Evolutionary conservation across 768 basidiomycete species (phyloP).

Genomic region (Boletus rubroflammeus): DNA sequence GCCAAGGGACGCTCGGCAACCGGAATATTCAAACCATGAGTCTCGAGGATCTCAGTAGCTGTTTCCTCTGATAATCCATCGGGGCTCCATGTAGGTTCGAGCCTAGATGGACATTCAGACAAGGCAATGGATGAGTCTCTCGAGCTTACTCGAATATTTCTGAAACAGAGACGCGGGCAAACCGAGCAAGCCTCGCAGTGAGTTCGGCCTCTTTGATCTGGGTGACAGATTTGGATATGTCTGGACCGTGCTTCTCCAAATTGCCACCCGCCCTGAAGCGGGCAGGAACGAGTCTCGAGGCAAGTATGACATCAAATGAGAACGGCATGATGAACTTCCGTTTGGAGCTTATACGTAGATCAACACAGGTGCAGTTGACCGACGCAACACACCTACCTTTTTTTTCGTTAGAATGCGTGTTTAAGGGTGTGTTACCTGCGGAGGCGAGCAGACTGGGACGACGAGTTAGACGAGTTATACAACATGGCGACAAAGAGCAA

Average conservation of each 20-base stretch:
- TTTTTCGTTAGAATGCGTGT: slow-evolving; percentile 8
- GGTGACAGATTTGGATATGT: slow-evolving; percentile 16
- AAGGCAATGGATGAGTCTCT: background rate
- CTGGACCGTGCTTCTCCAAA: slow-evolving; percentile 23
- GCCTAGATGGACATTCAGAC: slow-evolving; percentile 12
- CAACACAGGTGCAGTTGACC: background rate
- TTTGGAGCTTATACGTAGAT: slow-evolving; percentile 10
- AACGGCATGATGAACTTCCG: slow-evolving; percentile 21
- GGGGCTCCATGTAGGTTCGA: slow-evolving; percentile 26
- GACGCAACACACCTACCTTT: slow-evolving; percentile 11
- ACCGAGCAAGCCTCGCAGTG: slow-evolving; percentile 21
- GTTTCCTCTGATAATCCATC: slow-evolving; percentile 23
- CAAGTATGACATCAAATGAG: slow-evolving; percentile 17
- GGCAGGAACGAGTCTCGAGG: slow-evolving; percentile 21
- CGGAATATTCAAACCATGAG: slow-evolving; percentile 27
- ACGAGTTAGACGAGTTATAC: slow-evolving; percentile 7
- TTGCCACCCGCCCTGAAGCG: slow-evolving; percentile 14
- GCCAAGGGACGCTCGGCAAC: slow-evolving; percentile 32
- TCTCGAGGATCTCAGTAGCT: slow-evolving; percentile 16
- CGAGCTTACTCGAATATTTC: slow-evolving; percentile 25
- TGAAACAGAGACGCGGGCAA: slow-evolving; percentile 24
- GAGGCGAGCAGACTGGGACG: slow-evolving; percentile 20
- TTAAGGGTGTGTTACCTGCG: slow-evolving; percentile 32
- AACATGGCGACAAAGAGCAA: slow-evolving; percentile 1
- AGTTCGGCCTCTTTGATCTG: slow-evolving; percentile 22